These are phyloP conservation scores for Cystofilobasidium macerans DNA, from an alignment of 768 basidiomycete species.

Conservation along the genomic window DNA sequence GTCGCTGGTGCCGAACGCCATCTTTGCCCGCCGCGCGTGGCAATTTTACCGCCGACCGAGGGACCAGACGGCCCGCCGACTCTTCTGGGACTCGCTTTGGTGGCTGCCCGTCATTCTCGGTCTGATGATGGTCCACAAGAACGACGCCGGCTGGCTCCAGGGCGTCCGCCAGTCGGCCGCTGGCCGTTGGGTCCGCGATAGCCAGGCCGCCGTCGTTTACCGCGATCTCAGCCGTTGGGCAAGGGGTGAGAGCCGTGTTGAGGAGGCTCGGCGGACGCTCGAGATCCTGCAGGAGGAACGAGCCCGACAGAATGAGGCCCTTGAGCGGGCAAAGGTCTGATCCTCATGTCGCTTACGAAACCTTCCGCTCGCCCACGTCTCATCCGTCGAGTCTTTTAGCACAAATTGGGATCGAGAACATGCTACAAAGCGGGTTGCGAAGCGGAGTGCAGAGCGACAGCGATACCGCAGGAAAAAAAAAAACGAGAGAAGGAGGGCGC, in stretches of 20 bases:
- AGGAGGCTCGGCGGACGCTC: background rate
- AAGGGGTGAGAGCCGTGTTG: background rate
- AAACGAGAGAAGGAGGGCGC: too few relatives aligned
- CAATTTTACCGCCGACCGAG: slow-evolving; percentile 58
- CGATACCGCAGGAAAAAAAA: too few relatives aligned
- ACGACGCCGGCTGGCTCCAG: slow-evolving; percentile 40
- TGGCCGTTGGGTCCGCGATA: slow-evolving; percentile 1
- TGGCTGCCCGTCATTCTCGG: slow-evolving; percentile 80
- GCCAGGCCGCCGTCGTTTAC: background rate
- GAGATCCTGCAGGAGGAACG: background rate
- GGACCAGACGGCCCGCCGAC: slow-evolving; percentile 62
- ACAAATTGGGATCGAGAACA: too few relatives aligned
- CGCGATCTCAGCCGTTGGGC: background rate
- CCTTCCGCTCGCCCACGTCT: too few relatives aligned
- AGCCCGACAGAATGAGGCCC: background rate
- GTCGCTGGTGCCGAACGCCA: slow-evolving; percentile 59
- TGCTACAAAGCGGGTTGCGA: too few relatives aligned
- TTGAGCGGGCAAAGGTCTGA: background rate
- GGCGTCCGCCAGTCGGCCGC: background rate
- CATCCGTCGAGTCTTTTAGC: too few relatives aligned
- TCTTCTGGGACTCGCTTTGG: slow-evolving; percentile 77
- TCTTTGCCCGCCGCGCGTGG: slow-evolving; percentile 60
- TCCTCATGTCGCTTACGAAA: too few relatives aligned
- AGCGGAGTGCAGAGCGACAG: too few relatives aligned
- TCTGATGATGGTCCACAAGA: slow-evolving; percentile 91